Evolutionary conservation across 768 basidiomycete species (phyloP), one percentile per base, ranked within the genome.

Genomic region (Rhodocollybia butyracea): DNA sequence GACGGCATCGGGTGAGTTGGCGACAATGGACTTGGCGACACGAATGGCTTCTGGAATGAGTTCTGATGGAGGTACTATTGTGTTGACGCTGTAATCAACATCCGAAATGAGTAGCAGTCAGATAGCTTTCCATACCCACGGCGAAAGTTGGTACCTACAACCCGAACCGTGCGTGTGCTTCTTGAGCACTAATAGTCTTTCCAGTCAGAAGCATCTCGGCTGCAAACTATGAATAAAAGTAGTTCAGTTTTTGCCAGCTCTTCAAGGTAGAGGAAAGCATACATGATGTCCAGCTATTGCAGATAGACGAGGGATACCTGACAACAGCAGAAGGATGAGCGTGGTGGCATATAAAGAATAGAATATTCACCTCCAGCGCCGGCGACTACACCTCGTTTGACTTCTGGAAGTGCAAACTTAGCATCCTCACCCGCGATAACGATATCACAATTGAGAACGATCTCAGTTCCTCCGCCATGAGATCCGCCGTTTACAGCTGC

Each of bases 401-500:
- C 90, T 61, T 92, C 90, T 0, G 88, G 88, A 24, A 91, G 73
- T 3, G 82, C 88, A 58, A 93, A 89, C 54, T 77, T 80, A 2
- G 89, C 84, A 15, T 82, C 79, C 47, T 83, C 75, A 57, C 76
- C 79, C 1, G 90, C 85, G 19, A 92, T 67, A 51, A 91, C 88
- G 26, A 91, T 63, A 63, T 92, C 91, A 58, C 88, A 91, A 60
- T 92, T 93, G 4, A 91, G 61, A 1, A 89, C 59, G 47, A 88
- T 77, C 64, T 88, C 86, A 59, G 80, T 72, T 6, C 84, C 87
- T 2, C 87, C 87, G 31, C 85, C 85, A 45, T 81, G 82, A 0
- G 85, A 82, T 29, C 84, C 79, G n/a, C 90, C 90, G 56, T 84
- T 81, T 1, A 91, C 89, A 3, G 91, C 90, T 12, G 90, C 91